Evolutionary conservation across 768 basidiomycete species (phyloP).

Genomic region (Cystofilobasidium capitatum): DNA sequence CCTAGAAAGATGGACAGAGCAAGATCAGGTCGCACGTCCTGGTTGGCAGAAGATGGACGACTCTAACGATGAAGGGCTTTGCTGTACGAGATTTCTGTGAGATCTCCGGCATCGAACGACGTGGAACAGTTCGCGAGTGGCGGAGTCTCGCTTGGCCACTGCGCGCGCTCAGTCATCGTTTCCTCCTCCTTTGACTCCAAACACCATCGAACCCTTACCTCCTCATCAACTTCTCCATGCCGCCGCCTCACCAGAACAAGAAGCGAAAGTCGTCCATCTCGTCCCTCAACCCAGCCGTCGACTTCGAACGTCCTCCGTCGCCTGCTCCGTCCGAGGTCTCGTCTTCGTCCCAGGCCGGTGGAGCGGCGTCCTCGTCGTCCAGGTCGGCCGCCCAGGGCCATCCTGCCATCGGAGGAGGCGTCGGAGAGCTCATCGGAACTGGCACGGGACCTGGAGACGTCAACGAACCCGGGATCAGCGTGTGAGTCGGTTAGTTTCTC

Average conservation of each 20-base stretch:
- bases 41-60: too few species aligned
- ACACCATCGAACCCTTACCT: too few species aligned
- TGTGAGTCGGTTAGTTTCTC: not conserved
- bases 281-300: not conserved
- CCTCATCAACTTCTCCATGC: too few species aligned
- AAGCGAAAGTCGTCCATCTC: constrained; percentile 7
- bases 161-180: too few species aligned
- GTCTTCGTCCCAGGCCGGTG: not conserved
- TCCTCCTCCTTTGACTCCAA: too few species aligned
- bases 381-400: not conserved
- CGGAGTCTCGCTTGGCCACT: too few species aligned
- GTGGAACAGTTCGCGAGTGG: too few species aligned
- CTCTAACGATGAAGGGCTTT: too few species aligned
- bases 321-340: not conserved
- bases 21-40: too few species aligned
- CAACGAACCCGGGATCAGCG: constrained; percentile 24
- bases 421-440: constrained; percentile 9
- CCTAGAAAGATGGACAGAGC: too few species aligned
- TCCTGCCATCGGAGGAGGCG: not conserved
- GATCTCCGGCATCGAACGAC: too few species aligned
- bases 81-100: too few species aligned
- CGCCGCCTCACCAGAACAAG: not conserved
- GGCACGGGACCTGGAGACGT: constrained; percentile 23
- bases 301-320: not conserved
- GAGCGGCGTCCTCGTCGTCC: not conserved